These are phyloP conservation scores for Sclerotinia subarctica DNA, from an alignment of 2,329 filamentous ascomycete genomes.

Conservation along the genomic window DNA sequence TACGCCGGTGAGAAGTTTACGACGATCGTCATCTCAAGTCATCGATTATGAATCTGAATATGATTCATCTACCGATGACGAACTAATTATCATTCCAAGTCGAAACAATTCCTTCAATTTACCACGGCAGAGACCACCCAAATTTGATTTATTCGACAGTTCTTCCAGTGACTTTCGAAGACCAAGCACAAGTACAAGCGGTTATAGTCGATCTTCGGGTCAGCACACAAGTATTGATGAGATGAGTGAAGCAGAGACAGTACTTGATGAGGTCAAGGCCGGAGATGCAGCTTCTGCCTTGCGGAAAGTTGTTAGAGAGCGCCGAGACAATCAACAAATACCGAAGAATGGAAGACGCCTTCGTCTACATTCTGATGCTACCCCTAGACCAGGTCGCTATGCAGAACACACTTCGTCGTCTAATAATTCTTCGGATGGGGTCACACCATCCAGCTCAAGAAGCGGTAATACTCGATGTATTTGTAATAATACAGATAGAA, in stretches of 20 bases:
- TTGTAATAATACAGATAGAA: slow-evolving; percentile 46
- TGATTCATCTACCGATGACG: slow-evolving; percentile 60
- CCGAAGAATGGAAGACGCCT: slow-evolving; percentile 29
- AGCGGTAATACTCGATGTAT: slow-evolving; percentile 51
- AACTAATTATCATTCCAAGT: slow-evolving; percentile 63
- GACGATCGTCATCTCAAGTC: slow-evolving; percentile 24
- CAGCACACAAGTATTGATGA: slow-evolving; percentile 30
- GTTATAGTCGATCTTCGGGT: slow-evolving; percentile 36
- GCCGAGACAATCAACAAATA: slow-evolving; percentile 32
- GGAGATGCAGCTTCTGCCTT: slow-evolving; percentile 61
- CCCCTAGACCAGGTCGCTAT: slow-evolving; percentile 29
- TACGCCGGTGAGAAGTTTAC: slow-evolving; percentile 27
- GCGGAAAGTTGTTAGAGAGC: slow-evolving; percentile 47
- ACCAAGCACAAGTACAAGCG: slow-evolving; percentile 30
- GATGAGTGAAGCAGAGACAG: slow-evolving; percentile 60
- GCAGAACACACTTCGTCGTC: slow-evolving; percentile 40
- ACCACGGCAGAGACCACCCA: slow-evolving; percentile 30
- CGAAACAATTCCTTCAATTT: slow-evolving; percentile 53
- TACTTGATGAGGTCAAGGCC: slow-evolving; percentile 46
- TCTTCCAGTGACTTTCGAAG: slow-evolving; percentile 25
- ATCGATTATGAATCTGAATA: slow-evolving; percentile 46
- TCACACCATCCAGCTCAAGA: slow-evolving; percentile 44
- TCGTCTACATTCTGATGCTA: slow-evolving; percentile 26
- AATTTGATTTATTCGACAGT: slow-evolving; percentile 31
- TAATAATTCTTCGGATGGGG: slow-evolving; percentile 49